Percentiles rank a stretch among this genome's conserved stretches.
These are phyloP conservation scores for Discostella stelligeroides DNA, from an alignment of 108 stramenopile genomes.

Conservation along the genomic window DNA sequence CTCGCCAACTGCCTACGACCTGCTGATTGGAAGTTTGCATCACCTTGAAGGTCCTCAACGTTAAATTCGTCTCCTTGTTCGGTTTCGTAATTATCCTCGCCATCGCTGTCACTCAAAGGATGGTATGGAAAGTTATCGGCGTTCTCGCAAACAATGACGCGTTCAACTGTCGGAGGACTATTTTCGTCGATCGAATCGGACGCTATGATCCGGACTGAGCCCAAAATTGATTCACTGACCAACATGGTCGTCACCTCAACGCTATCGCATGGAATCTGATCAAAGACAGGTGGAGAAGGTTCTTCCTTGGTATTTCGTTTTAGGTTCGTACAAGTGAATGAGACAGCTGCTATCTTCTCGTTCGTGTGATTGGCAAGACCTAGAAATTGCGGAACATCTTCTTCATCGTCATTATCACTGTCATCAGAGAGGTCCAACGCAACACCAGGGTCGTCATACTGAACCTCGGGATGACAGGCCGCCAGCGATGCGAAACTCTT, in stretches of 20 bases:
- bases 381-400: constrained; percentile 10
- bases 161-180: constrained; percentile 16
- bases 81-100: neutral
- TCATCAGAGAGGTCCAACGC: constrained; percentile 18
- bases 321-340: neutral
- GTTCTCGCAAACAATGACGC: constrained; percentile 1
- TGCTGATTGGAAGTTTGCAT: neutral
- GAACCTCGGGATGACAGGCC: neutral
- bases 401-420: constrained; percentile 27
- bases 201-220: neutral
- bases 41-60: constrained; percentile 3
- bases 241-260: constrained; percentile 10
- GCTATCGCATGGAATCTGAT: constrained; percentile 1
- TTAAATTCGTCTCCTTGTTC: neutral
- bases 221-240: constrained; percentile 3
- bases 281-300: neutral
- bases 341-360: neutral
- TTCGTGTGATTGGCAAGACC: constrained; percentile 32
- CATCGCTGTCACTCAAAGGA: constrained; percentile 11
- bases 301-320: neutral
- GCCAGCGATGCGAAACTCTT: too few relatives aligned
- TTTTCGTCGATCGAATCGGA: constrained; percentile 4
- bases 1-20: neutral
- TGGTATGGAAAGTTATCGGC: constrained; percentile 9
- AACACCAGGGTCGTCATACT: constrained; percentile 18